These are phyloP conservation scores for Metschnikowia lochheadii DNA, from an alignment of 805 yeast genomes.

Conservation along the genomic window DNA sequence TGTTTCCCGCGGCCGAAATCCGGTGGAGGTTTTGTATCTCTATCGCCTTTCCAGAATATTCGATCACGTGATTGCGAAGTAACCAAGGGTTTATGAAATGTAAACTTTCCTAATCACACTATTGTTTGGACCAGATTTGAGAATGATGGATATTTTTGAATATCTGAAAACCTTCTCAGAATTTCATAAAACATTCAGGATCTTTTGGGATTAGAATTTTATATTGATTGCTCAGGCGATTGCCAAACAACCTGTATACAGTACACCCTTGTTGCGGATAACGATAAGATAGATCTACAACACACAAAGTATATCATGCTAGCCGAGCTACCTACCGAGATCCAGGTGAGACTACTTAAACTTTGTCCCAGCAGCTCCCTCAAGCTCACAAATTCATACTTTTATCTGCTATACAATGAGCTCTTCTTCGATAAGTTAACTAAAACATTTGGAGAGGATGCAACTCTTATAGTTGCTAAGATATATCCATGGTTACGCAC, in stretches of 20 bases:
- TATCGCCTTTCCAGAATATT: conserved; percentile 16
- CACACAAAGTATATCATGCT: conserved; percentile 10
- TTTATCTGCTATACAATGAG: conserved; percentile 49
- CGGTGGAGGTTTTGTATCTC: neutral
- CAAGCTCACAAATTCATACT: conserved; percentile 37
- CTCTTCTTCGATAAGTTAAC: conserved; percentile 39
- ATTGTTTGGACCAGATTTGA: too few relatives aligned
- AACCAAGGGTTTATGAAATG: neutral
- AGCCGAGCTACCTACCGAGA: conserved; percentile 38
- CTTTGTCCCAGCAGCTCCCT: conserved; percentile 32
- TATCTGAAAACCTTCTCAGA: neutral
- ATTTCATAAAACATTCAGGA: neutral
- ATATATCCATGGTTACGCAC: conserved; percentile 36
- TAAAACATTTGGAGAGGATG: conserved; percentile 35
- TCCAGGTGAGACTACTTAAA: conserved; percentile 35
- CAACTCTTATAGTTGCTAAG: conserved; percentile 27
- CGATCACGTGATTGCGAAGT: conserved; percentile 14
- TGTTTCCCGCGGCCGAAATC: neutral
- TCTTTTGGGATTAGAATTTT: neutral
- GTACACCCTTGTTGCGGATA: neutral
- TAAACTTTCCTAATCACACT: neutral
- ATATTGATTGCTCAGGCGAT: neutral
- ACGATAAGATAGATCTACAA: conserved; percentile 2
- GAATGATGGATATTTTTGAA: too few relatives aligned
- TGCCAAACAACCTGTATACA: neutral